Base-by-base conservation (phyloP, 768 basidiomycete genomes). In the Tricholoma flavovirens region DNA sequence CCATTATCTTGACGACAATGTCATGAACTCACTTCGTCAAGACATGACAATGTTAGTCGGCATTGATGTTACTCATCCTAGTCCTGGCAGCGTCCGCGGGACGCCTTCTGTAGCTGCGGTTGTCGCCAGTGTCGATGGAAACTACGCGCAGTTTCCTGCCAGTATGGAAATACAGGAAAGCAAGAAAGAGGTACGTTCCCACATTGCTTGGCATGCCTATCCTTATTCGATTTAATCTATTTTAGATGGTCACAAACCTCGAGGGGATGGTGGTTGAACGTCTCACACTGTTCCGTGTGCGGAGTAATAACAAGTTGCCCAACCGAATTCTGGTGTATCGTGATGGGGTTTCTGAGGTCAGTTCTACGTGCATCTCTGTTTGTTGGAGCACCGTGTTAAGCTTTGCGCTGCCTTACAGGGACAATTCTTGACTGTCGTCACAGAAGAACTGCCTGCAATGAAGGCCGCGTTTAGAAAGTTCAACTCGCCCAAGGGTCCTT, bases 91-190 rank as follows among this genome's bases (percentile, higher is more conserved):
- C 56, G 77, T 83, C 59, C 79, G 77, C 19, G 90, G 88, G 5
- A 87, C 87, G 0, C 90, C 90, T 11, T 90, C 88, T 1, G 86
- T 93, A 57, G 89, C 89, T 0, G 91, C 89, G 4, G 88, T 92
- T n/a, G 90, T 92, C 5, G 91, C 84, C 1, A 92, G 84, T 59
- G 73, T 79, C 22, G 90, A 93, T 62, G 54, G 57, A 3, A 67
- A 76, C 2, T 90, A 78, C 62, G 81, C 79, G 0, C 88, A 91
- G 51, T 92, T 78, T 69, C 90, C 90, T 0, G 87, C 83, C 1
- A 88, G 87, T 59, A 69, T 93, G 73, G 73, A 80, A 53, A 77
- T 88, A 11, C 91, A 93, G 61, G 79, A 86, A 67, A 73, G 80
- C 5, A 86, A 78, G 75, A 86, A 90, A 71, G 91, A 93, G 81